A percentile compares a stretch with the other conserved stretches of the same genome.
Evolutionary conservation across 2,329 filamentous ascomycete genomes (phyloP).

Genomic region (Helicocarpus griseus): DNA sequence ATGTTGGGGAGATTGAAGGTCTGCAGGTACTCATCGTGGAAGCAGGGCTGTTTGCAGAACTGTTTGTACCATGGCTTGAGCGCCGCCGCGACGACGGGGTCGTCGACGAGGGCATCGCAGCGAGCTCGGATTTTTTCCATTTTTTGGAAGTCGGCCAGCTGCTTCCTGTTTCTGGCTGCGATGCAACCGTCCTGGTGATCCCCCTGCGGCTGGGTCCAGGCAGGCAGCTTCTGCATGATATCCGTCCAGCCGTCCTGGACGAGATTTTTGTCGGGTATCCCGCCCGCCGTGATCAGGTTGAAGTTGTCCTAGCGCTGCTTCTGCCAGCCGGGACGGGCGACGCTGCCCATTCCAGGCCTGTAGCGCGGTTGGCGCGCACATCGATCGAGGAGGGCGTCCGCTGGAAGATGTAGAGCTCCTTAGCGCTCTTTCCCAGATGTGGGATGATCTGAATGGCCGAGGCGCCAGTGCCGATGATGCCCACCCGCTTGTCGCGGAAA

Average conservation of each 20-base stretch:
- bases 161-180: conserved; percentile 19
- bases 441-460: conserved; percentile 35
- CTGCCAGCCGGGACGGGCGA: conserved; percentile 18
- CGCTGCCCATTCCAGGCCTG: conserved; percentile 15
- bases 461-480: conserved; percentile 36
- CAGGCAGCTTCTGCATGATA: conserved; percentile 31
- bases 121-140: conserved; percentile 39
- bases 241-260: conserved; percentile 22
- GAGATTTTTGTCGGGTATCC: conserved; percentile 13
- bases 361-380: conserved; percentile 20
- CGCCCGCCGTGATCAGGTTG: conserved; percentile 15
- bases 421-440: conserved; percentile 27
- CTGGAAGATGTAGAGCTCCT: conserved; percentile 34
- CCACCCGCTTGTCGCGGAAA: conserved; percentile 32
- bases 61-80: conserved; percentile 52
- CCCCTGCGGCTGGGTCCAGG: too few relatives aligned
- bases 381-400: conserved; percentile 31
- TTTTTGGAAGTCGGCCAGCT: conserved; percentile 31
- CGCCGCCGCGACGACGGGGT: conserved; percentile 41
- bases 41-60: conserved; percentile 56
- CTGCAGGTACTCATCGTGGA: conserved; percentile 46
- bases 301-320: conserved; percentile 20
- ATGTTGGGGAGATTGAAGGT: conserved; percentile 52
- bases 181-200: too few relatives aligned
- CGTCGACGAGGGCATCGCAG: conserved; percentile 43